Evolutionary conservation across 2,329 filamentous ascomycete genomes (phyloP).

Genomic region (Teratosphaeria gauchensis): DNA sequence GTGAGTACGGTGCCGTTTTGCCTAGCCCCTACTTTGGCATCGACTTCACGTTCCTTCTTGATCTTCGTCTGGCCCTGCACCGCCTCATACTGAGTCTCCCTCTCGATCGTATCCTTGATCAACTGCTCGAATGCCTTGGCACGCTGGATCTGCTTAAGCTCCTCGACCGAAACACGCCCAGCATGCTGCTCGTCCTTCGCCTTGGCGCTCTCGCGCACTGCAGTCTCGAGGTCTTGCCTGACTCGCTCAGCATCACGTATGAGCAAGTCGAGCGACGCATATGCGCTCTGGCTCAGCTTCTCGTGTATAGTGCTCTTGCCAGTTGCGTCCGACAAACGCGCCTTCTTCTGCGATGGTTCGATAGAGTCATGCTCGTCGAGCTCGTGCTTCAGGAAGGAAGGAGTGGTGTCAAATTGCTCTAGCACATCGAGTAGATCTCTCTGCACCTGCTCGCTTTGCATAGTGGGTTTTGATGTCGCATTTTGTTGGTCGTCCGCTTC

Average conservation of each 20-base stretch:
- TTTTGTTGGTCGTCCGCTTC: slow-evolving; percentile 21
- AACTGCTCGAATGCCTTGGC: slow-evolving; percentile 21
- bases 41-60: slow-evolving; percentile 5
- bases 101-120: slow-evolving; percentile 18
- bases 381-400: slow-evolving; percentile 34
- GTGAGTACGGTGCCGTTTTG: slow-evolving; percentile 56
- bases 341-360: slow-evolving; percentile 37
- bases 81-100: slow-evolving; percentile 15
- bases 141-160: slow-evolving; percentile 27
- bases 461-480: not conserved
- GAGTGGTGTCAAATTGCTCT: slow-evolving; percentile 36
- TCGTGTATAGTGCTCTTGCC: slow-evolving; percentile 28
- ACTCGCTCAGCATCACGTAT: slow-evolving; percentile 34
- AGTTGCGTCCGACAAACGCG: slow-evolving; percentile 29
- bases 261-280: slow-evolving; percentile 33
- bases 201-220: slow-evolving; percentile 20
- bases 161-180: slow-evolving; percentile 26
- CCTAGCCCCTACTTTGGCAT: not conserved
- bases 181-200: slow-evolving; percentile 8
- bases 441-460: slow-evolving; percentile 22
- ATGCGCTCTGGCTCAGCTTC: slow-evolving; percentile 30
- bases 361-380: slow-evolving; percentile 22
- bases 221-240: slow-evolving; percentile 28
- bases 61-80: slow-evolving; percentile 1
- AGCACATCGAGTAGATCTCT: slow-evolving; percentile 34